Conservation (phyloP, 2,329 filamentous ascomycete genomes). For the Claviceps pusilla region DNA sequence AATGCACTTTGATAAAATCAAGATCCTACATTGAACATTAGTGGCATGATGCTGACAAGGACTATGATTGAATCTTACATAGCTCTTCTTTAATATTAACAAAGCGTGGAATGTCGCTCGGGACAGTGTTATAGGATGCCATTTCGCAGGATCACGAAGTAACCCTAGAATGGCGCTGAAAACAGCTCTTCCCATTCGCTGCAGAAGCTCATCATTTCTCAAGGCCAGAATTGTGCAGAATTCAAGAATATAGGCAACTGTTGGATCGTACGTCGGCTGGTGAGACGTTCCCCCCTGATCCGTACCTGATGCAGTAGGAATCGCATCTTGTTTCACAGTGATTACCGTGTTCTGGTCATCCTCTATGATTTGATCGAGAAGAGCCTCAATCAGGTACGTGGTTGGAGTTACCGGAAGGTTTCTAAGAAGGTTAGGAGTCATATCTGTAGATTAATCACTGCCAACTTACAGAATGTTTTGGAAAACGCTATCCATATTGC, state of each 20-base stretch:
- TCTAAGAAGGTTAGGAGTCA: slow-evolving; percentile 12
- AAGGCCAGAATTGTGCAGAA: slow-evolving; percentile 71
- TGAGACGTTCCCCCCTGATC: slow-evolving; percentile 19
- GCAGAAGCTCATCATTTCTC: slow-evolving; percentile 57
- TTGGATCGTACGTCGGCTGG: slow-evolving; percentile 64
- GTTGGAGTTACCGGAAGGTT: slow-evolving; percentile 21
- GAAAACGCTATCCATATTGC: slow-evolving; percentile 69
- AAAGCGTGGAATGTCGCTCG: slow-evolving; percentile 79
- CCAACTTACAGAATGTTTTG: slow-evolving; percentile 59
- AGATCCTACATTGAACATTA: slow-evolving; percentile 45
- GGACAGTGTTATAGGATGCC: slow-evolving; percentile 73
- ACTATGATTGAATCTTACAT: slow-evolving; percentile 41
- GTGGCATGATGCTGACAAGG: not conserved
- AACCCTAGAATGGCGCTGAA: slow-evolving; percentile 68
- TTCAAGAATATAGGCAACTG: slow-evolving; percentile 80
- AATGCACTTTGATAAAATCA: slow-evolving; percentile 80
- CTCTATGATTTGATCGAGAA: slow-evolving; percentile 77
- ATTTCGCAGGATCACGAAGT: slow-evolving; percentile 60
- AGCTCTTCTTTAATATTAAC: slow-evolving; percentile 65
- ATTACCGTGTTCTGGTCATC: slow-evolving; percentile 65
- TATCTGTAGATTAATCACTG: not conserved
- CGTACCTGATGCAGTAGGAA: slow-evolving; percentile 45
- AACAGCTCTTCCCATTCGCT: slow-evolving; percentile 60
- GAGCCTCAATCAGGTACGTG: slow-evolving; percentile 41
- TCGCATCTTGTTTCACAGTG: slow-evolving; percentile 73